phyloP scores from a whole-genome alignment of 805 yeast species.

The Wickerhamomyces rabaulensis region DNA sequence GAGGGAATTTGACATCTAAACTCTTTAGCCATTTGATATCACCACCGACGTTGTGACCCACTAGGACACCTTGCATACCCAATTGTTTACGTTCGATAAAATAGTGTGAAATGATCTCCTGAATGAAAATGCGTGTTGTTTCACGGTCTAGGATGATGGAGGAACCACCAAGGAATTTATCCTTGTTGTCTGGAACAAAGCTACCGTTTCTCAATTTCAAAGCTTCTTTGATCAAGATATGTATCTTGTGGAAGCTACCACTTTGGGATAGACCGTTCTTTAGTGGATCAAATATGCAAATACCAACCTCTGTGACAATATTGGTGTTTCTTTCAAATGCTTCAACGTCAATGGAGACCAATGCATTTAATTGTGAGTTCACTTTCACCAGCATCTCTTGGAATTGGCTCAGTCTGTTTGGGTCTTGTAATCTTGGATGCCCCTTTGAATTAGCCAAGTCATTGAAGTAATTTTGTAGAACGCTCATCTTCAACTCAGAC shows the following conservation, averaged over 20 bases:
- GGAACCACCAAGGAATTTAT: constrained; percentile 45
- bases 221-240: constrained; percentile 41
- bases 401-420: constrained; percentile 3
- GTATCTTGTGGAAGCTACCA: constrained; percentile 38
- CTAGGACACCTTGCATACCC: constrained; percentile 35
- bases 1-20: constrained; percentile 44
- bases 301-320: constrained; percentile 51
- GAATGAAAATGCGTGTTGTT: constrained; percentile 35
- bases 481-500: neutral
- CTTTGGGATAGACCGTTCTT: constrained; percentile 32
- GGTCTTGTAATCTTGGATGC: constrained; percentile 15
- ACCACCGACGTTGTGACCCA: constrained; percentile 56
- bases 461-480: neutral
- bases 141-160: constrained; percentile 35
- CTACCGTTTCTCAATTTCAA: constrained; percentile 40
- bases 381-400: constrained; percentile 3
- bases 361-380: constrained; percentile 9
- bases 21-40: constrained; percentile 47
- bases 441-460: neutral
- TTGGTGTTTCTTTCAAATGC: constrained; percentile 44
- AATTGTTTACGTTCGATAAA: constrained; percentile 25
- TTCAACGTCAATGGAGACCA: constrained; percentile 49
- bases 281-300: constrained; percentile 51
- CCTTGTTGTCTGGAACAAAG: constrained; percentile 50
- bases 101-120: constrained; percentile 39